These are phyloP conservation scores for Aspergillus caelatus DNA, from an alignment of 2,329 filamentous ascomycete genomes.

Conservation along the genomic window DNA sequence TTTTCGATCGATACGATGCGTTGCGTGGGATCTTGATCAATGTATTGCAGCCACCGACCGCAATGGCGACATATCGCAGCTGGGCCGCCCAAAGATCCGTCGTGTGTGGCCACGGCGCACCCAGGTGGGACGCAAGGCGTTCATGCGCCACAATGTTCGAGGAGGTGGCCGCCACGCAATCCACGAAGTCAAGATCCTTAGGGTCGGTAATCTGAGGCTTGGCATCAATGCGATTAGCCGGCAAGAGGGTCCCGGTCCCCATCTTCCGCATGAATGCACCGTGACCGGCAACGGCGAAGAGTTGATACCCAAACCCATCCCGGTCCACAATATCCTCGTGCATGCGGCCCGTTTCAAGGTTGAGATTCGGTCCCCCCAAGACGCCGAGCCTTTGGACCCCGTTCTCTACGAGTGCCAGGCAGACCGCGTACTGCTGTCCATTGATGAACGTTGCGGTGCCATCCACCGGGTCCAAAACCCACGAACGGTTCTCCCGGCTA, in stretches of 20 bases:
- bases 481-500: slow-evolving; percentile 50
- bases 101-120: slow-evolving; percentile 49
- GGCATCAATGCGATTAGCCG: slow-evolving; percentile 34
- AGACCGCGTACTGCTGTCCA: slow-evolving; percentile 66
- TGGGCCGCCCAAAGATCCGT: slow-evolving; percentile 57
- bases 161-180: slow-evolving; percentile 42
- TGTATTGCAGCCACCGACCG: slow-evolving; percentile 53
- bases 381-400: slow-evolving; percentile 62
- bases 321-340: slow-evolving; percentile 47
- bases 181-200: slow-evolving; percentile 49
- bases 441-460: slow-evolving; percentile 65
- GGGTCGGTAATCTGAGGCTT: slow-evolving; percentile 28
- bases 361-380: slow-evolving; percentile 65
- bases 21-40: slow-evolving; percentile 53
- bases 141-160: slow-evolving; percentile 43
- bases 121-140: slow-evolving; percentile 43
- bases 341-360: slow-evolving; percentile 39
- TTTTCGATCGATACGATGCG: slow-evolving; percentile 47
- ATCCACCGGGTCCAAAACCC: slow-evolving; percentile 68
- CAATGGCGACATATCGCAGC: slow-evolving; percentile 57
- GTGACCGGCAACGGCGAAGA: slow-evolving; percentile 53
- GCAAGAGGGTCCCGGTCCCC: slow-evolving; percentile 35
- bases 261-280: slow-evolving; percentile 47
- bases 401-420: slow-evolving; percentile 60
- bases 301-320: slow-evolving; percentile 52